phyloP scores from a whole-genome alignment of 1,139 yeast species.

The Debaryomycetaceae sp. region DNA sequence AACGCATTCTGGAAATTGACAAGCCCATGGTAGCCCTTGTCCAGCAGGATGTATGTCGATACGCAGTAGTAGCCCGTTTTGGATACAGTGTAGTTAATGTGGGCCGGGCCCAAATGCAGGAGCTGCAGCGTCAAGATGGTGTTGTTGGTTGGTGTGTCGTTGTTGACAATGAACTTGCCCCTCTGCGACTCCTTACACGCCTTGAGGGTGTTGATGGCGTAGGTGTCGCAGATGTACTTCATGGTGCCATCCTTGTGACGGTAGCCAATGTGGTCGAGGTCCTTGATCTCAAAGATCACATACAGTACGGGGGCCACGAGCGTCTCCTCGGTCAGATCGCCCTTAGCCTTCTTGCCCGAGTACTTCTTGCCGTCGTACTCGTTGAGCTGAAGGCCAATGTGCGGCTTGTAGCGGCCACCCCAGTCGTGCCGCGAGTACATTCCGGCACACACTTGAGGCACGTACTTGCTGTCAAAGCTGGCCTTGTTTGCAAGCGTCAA shows the following conservation, averaged over 20 bases:
- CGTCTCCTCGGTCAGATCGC: conserved; percentile 22
- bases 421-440: conserved; percentile 84
- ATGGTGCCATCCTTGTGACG: conserved; percentile 23
- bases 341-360: conserved; percentile 21
- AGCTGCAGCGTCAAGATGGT: conserved; percentile 56
- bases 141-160: conserved; percentile 39
- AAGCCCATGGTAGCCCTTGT: conserved; percentile 52
- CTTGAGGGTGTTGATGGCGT: conserved; percentile 52
- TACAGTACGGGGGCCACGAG: conserved; percentile 45
- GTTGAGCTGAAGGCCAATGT: conserved; percentile 47
- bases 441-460: conserved; percentile 78
- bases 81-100: conserved; percentile 58
- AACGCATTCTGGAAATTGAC: conserved; percentile 86
- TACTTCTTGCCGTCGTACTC: conserved; percentile 30
- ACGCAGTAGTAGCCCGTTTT: conserved; percentile 92
- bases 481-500: conserved; percentile 48
- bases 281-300: conserved; percentile 80
- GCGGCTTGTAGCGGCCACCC: conserved; percentile 73
- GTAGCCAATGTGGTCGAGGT: conserved; percentile 62
- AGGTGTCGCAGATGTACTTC: conserved; percentile 72
- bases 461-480: conserved; percentile 36
- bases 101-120: conserved; percentile 54
- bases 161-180: conserved; percentile 58
- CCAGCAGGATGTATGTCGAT: conserved; percentile 51
- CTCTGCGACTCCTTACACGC: conserved; percentile 51